Evolutionary conservation across 2,329 filamentous ascomycete species (phyloP), one percentile per base, ranked within the genome.

Genomic region (Cercospora janseana): DNA sequence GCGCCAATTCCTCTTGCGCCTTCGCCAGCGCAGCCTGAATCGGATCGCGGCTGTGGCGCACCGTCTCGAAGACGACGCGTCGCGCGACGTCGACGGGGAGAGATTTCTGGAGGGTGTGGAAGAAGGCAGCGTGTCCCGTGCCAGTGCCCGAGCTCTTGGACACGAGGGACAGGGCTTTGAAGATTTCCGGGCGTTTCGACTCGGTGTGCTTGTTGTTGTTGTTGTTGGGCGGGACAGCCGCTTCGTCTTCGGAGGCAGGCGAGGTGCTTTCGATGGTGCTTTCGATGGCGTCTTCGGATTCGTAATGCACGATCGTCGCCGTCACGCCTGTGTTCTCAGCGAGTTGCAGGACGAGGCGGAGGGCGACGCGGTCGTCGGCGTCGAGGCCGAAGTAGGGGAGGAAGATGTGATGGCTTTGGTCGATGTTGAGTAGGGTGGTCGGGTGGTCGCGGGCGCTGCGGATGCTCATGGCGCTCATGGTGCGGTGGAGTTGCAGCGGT

Each of bases 281-380:
- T 18, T 51, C 40, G 6, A 49, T 46, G 8, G 20, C 38, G 12
- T 58, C 54, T n/a, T 43, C 57, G 2, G 68, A 58, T 28, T 72
- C 67, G 49, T 88, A 75, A 54, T 83, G 82, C 1, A 86, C 74
- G 24, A 96, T 79, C 0, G 87, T 92, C 0, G 84, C 88, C 0
- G 88, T 91, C 20, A 95, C 82, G 34, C 87, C 81, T 3, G 81
- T 78, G 62, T 90, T 93, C 66, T 85, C 83, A 1, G 85, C 88
- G 1, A 98, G 78, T 63, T 96, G 92, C 3, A 97, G 76, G 3
- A 92, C 86, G 18, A 97, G 80, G 1, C 84, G 78, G 0, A 97
- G 76, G 0, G 90, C 91, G 4, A 85, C 81, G 6, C 82, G 80
- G 63, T 96, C 92, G 63, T 98, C 93, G 1, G 76, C 72, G 6